Percentiles rank a stretch among this genome's conserved stretches.
These are phyloP conservation scores for Daedalea quercina DNA, from an alignment of 768 basidiomycete species.

Conservation along the genomic window DNA sequence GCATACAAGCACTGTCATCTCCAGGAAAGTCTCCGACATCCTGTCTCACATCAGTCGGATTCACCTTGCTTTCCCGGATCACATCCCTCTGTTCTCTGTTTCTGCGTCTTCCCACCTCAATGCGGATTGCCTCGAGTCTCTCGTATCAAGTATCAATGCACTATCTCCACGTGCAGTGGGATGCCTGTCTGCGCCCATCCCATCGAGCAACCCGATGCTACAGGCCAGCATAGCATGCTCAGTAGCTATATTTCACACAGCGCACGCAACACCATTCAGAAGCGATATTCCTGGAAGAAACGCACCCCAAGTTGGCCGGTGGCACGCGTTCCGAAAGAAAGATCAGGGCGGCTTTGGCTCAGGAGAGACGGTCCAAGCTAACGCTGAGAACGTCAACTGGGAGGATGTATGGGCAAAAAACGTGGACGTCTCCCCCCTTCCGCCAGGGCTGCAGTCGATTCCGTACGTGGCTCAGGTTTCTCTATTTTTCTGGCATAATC, in stretches of 20 bases:
- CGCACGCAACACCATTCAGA: slow-evolving; percentile 43
- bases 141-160: slow-evolving; percentile 16
- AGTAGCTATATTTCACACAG: slow-evolving; percentile 44
- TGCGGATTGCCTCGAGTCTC: slow-evolving; percentile 28
- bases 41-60: slow-evolving; percentile 5
- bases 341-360: slow-evolving; percentile 1
- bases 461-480: slow-evolving; percentile 25
- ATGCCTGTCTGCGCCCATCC: slow-evolving; percentile 52
- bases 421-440: slow-evolving; percentile 22
- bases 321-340: slow-evolving; percentile 53
- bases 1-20: slow-evolving; percentile 13
- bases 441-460: slow-evolving; percentile 30
- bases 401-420: slow-evolving; percentile 41
- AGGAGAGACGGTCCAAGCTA: slow-evolving; percentile 6
- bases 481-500: neutral
- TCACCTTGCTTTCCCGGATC: neutral
- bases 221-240: slow-evolving; percentile 43
- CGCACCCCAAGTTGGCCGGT: slow-evolving; percentile 62
- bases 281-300: slow-evolving; percentile 54
- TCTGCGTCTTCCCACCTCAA: slow-evolving; percentile 47
- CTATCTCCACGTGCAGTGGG: slow-evolving; percentile 39
- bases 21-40: slow-evolving; percentile 11
- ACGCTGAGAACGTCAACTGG: slow-evolving; percentile 34
- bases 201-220: slow-evolving; percentile 8
- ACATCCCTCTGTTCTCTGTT: slow-evolving; percentile 26